Base-by-base conservation (phyloP, 106 monocot species). In the Dendrobium officinale region DNA sequence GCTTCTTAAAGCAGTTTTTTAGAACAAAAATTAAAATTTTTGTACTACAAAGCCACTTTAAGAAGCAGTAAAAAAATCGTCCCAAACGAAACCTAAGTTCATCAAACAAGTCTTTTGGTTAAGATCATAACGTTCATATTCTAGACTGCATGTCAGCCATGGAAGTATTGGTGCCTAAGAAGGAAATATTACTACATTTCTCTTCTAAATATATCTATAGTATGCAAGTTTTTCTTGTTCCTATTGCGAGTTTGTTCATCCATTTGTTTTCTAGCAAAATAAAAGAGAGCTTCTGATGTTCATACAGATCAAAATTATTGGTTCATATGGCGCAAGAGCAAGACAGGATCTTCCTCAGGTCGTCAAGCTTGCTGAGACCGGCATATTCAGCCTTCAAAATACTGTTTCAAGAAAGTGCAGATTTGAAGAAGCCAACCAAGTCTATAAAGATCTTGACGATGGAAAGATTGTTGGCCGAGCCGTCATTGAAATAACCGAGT, bases 271-370 rank as follows among this genome's bases (percentile, higher is more conserved):
- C 26, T 20, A 19, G 22, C 40, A 75, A 8, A n/a, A 78, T 19
- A 67, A 70, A 33, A 37, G 4, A 73, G 1, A 20, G 43, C 10
- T 20, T 6, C 0, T 13, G n/a, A 26, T 76, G 26, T 15, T 74
- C 80, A 75, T 85, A 55, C 88, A 99, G 95, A 82, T 99, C 75
- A 99, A 99, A 66, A 93, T 99, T 75, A 93, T 99, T 55, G 99
- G 99, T 8, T 99, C 99, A 43, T 99, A 99, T 82, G 99, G 99
- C 47, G 99, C 91, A 47, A 88, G 95, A 81, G 99, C 99, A 56
- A 88, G 99, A 81, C 99, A 99, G 83, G 99, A 99, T 84, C 99
- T 99, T 86, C 99, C 99, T 56, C 85, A 95, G 80, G 83, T 99
- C 2, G 91, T 99, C 26, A 99, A 93, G 75, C 93, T 99, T 77